phyloP scores from a whole-genome alignment of 345 rosid genomes.

The Salix dunnii region DNA sequence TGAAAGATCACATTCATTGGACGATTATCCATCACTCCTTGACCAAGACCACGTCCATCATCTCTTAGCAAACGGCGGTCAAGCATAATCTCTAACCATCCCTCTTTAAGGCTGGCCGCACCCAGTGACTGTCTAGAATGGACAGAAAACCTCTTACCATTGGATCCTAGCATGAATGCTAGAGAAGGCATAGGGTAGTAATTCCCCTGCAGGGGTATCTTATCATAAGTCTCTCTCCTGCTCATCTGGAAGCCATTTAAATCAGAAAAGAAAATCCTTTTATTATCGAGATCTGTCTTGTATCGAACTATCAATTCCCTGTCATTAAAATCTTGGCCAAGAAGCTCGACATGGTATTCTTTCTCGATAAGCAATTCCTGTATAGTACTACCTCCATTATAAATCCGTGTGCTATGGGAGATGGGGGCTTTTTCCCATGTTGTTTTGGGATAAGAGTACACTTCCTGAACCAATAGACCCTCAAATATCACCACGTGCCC shows the following conservation, averaged over 20 bases:
- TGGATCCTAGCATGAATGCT: constrained; percentile 82
- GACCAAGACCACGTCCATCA: constrained; percentile 99
- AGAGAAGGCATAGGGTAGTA: constrained; percentile 98
- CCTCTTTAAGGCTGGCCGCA: constrained; percentile 66
- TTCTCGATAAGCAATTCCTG: constrained; percentile 67
- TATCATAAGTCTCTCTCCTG: constrained; percentile 86
- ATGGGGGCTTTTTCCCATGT: constrained; percentile 62
- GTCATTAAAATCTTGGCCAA: constrained; percentile 64
- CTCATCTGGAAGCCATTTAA: constrained; percentile 98
- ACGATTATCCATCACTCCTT: constrained; percentile 91
- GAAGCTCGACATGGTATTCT: constrained; percentile 93
- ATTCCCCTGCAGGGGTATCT: constrained; percentile 97
- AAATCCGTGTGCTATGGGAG: constrained; percentile 76
- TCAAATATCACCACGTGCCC: constrained; percentile 63
- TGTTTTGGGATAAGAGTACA: constrained; percentile 75
- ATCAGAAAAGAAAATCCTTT: constrained; percentile 73
- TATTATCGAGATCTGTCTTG: constrained; percentile 68
- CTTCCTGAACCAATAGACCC: constrained; percentile 81
- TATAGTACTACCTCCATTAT: constrained; percentile 51
- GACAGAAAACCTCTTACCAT: constrained; percentile 76
- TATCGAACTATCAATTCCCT: constrained; percentile 78
- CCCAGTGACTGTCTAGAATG: constrained; percentile 93
- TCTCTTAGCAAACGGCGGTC: constrained; percentile 79
- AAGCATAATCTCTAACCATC: constrained; percentile 96
- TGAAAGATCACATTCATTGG: constrained; percentile 73